These are phyloP conservation scores for Funneliformis geosporum DNA, from an alignment of 192 early-diverging fungal genomes.

Conservation along the genomic window DNA sequence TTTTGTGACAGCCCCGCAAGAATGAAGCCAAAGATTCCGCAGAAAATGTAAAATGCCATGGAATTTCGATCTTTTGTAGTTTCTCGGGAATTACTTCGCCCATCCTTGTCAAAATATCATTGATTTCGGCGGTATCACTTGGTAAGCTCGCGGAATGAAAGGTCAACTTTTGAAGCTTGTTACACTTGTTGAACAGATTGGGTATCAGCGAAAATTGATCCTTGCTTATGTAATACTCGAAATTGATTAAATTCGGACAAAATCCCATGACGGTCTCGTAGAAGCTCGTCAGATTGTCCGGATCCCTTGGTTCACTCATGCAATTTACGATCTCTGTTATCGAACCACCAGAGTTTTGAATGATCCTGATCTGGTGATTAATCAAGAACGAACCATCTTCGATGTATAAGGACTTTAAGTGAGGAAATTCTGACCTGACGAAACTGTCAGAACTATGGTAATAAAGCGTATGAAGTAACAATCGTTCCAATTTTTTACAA, in stretches of 20 bases:
- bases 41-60: neutral
- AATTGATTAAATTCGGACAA: neutral
- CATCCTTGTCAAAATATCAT: neutral
- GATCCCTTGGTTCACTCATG: neutral
- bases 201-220: neutral
- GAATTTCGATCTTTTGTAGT: neutral
- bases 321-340: neutral
- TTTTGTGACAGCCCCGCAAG: neutral
- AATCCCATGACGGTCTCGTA: neutral
- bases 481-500: neutral
- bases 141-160: neutral
- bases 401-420: neutral
- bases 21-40: neutral
- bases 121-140: neutral
- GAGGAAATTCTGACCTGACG: neutral
- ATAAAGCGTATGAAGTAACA: neutral
- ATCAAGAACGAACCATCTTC: neutral
- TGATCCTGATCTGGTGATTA: neutral
- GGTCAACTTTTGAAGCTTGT: neutral
- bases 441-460: neutral
- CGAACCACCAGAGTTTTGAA: neutral
- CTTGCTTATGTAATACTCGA: neutral
- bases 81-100: neutral
- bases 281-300: neutral
- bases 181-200: neutral